Percentiles rank a stretch among this genome's conserved stretches.
phyloP scores from a whole-genome alignment of 106 monocot species.

The Acanthochlamys bracteata region DNA sequence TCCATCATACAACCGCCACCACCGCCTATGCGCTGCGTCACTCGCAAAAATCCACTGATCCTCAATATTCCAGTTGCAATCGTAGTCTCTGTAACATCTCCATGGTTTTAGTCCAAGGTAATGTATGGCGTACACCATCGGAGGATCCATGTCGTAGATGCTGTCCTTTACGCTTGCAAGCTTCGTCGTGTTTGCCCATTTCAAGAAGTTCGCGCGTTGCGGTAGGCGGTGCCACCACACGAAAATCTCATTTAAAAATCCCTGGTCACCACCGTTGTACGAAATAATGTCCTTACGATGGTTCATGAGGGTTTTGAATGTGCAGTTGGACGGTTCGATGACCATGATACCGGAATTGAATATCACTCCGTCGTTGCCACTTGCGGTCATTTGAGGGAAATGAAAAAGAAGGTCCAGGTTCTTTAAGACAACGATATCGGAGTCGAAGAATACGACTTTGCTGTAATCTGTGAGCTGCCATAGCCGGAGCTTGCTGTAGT shows the following conservation, averaged over 20 bases:
- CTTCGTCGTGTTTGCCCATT: slow-evolving; percentile 68
- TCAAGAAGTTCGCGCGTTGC: slow-evolving; percentile 62
- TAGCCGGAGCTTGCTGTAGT: slow-evolving; percentile 93
- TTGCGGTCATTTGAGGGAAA: slow-evolving; percentile 73
- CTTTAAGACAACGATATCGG: slow-evolving; percentile 69
- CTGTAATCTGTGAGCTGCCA: slow-evolving; percentile 68
- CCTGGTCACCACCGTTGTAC: slow-evolving; percentile 93
- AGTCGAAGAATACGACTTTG: slow-evolving; percentile 69
- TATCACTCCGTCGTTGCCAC: slow-evolving; percentile 63
- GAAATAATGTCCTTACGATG: slow-evolving; percentile 36
- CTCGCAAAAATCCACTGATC: slow-evolving; percentile 55
- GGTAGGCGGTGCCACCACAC: slow-evolving; percentile 95
- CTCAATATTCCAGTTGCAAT: slow-evolving; percentile 71
- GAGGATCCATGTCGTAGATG: slow-evolving; percentile 55
- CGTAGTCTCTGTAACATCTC: slow-evolving; percentile 70
- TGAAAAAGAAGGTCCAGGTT: slow-evolving; percentile 77
- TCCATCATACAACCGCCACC: slow-evolving; percentile 67
- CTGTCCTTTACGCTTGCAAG: slow-evolving; percentile 30
- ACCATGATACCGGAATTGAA: slow-evolving; percentile 93
- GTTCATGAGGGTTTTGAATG: slow-evolving; percentile 42
- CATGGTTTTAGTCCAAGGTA: slow-evolving; percentile 87
- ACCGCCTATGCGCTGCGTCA: slow-evolving; percentile 52
- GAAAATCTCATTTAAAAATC: slow-evolving; percentile 81
- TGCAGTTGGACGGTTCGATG: slow-evolving; percentile 50
- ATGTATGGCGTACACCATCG: slow-evolving; percentile 64